Base-by-base conservation (phyloP, 2,329 filamentous ascomycete genomes). In the Cladosporium sp. region DNA sequence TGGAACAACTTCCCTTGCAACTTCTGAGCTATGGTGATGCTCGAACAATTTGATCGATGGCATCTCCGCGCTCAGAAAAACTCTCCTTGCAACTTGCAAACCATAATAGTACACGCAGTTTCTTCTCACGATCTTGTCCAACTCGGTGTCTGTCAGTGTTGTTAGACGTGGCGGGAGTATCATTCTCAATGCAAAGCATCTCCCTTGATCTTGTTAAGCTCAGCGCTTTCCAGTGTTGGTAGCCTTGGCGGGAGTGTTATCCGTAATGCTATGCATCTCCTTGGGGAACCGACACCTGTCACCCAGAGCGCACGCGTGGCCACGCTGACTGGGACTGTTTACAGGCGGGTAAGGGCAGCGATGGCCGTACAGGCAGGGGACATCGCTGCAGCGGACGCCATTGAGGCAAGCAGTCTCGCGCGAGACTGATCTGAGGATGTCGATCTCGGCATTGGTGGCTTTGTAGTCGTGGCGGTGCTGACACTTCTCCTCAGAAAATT, bases 291-390 rank as follows among this genome's bases (percentile, higher is more conserved):
- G 83, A 78, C 87, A 89, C 62, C 78, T 80, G 7, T 84, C 81
- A 16, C 83, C 84, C 76, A 85, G 87, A 70, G 84, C 83, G 72
- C 87, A 89, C 21, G 80, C 81, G 72, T 83, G 83, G 44, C 84
- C 83, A 31, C 81, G 79, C 66, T 81, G 77, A 37, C 79, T 80
- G 26, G 76, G 74, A 23, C 72, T 73, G 57, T 73, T 78, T 14
- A 72, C 67, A 18, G 71, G 70, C 0, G 80, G 81, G 67, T 85
- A 84, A 21, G 85, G 85, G 71, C 86, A 89, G 40, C 84, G 82
- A 74, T 89, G 87, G 26, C 87, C 87, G 71, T 88, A 88, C 61
- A 88, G 88, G 76, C 87, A 89, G 66, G 84, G 83, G 1, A 81
- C 74, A 67, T 89, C 86, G 60, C 85, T 80, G 70, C 87, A 89